phyloP scores from a whole-genome alignment of 768 basidiomycete genomes.

The Amanita brunnescens region DNA sequence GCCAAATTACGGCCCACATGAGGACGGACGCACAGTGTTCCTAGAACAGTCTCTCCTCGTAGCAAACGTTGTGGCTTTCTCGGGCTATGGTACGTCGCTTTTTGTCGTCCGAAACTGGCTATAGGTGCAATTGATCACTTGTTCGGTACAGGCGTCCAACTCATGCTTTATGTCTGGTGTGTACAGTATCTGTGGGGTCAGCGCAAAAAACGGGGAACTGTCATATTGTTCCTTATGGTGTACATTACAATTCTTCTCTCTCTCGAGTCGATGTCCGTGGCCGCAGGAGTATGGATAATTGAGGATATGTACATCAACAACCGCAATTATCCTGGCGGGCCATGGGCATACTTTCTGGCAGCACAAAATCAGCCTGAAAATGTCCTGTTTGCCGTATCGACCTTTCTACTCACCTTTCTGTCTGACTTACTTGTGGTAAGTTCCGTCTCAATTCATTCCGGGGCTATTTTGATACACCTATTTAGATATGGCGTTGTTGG shows the following conservation, averaged over 20 bases:
- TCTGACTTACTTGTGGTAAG: constrained; percentile 32
- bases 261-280: constrained; percentile 29
- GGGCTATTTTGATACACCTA: constrained; percentile 19
- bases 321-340: constrained; percentile 32
- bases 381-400: constrained; percentile 29
- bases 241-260: constrained; percentile 31
- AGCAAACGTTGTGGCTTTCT: constrained; percentile 30
- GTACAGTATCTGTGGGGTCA: constrained; percentile 12
- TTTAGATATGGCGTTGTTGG: constrained; percentile 32
- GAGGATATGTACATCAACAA: constrained; percentile 36
- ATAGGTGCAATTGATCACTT: too few relatives aligned
- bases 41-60: constrained; percentile 33
- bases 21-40: constrained; percentile 25
- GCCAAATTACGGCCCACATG: constrained; percentile 23
- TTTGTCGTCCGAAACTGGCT: neutral
- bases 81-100: constrained; percentile 28
- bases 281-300: constrained; percentile 32
- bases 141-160: constrained; percentile 24
- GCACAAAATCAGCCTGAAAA: constrained; percentile 29
- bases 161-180: constrained; percentile 16
- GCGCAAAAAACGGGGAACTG: constrained; percentile 12
- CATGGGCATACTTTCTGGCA: constrained; percentile 36
- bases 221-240: constrained; percentile 13
- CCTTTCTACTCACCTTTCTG: constrained; percentile 38
- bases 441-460: constrained; percentile 29